Base-by-base conservation (phyloP, 1,284 basidiomycete species). In the Cerioporus squamosus region DNA sequence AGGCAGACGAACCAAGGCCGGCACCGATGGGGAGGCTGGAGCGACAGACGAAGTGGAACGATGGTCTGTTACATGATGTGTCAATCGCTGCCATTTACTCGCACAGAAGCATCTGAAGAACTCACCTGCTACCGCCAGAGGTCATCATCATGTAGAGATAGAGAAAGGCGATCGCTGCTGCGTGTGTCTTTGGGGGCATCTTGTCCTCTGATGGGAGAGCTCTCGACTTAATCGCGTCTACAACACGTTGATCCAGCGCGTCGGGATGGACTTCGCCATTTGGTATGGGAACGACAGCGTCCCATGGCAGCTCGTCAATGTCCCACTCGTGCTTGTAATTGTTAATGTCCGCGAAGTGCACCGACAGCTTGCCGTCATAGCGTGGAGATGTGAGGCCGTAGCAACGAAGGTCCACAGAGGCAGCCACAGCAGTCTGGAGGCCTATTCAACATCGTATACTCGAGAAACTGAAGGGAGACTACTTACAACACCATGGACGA, bases 1-100 rank as follows among this genome's bases (percentile, higher is more conserved):
- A 95, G 1, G 97, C 97, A 22, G 95, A 98, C 15, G 97, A 98
- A 29, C 97, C 97, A 46, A 99, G 88, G 42, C 97, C 97, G 8
- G 97, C 97, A n/a, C 95, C 93, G 62, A 99, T 91, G n/a, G 97
- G 97, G 10, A 99, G 84, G n/a, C 94, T 93, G 40, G 95, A 91
- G 48, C 97, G 94, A 42, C 91, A 84, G 31, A 88, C 85, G 70
- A 97, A 91, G 57, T 90, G 88, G 73, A 95, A 86, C 0, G 87
- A 82, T 7, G 87, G 87, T 56, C 90, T 91, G 15, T 26, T 17
- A 31, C 5, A 44, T 53, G 7, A 53, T n/a, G 33, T 6, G 49
- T 26, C 51, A 29, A 29, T 62, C 23, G 29, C 8, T 14, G 45
- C 33, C 40, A 23, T 20, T 23, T 9, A 22, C 17, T 40, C 17